phyloP scores from a whole-genome alignment of 2,329 filamentous ascomycete species.

The Ceratocystis harringtonii region DNA sequence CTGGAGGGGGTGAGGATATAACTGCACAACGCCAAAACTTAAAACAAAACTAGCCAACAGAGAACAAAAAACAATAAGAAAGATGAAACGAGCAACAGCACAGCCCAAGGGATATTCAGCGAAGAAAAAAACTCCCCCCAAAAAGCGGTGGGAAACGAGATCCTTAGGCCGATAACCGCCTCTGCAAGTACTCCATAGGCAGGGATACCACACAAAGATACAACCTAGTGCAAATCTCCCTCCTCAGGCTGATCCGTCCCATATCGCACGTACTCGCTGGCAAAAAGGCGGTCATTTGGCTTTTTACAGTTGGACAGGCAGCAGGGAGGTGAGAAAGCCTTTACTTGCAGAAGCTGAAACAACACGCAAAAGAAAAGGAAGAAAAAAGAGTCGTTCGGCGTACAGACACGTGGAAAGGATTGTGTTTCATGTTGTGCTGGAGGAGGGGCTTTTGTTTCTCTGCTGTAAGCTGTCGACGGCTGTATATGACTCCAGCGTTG shows the following conservation, averaged over 20 bases:
- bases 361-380: neutral
- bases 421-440: neutral
- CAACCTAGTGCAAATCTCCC: neutral
- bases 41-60: neutral
- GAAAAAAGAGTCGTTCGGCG: neutral
- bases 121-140: neutral
- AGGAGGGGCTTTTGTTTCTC: neutral
- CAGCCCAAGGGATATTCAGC: neutral
- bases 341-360: slow-evolving; percentile 4
- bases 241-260: too few species aligned
- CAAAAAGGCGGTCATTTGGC: too few species aligned
- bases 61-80: neutral
- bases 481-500: neutral
- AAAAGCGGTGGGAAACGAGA: neutral
- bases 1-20: neutral
- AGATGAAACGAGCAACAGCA: neutral
- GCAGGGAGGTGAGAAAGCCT: too few species aligned
- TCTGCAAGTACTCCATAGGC: neutral
- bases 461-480: neutral
- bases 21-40: neutral
- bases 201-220: neutral
- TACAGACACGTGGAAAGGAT: slow-evolving; percentile 4
- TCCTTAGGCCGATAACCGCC: neutral
- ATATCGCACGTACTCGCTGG: too few species aligned
- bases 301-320: too few species aligned